phyloP scores from a whole-genome alignment of 306 rosid species.

The Casuarina cunninghamiana region DNA sequence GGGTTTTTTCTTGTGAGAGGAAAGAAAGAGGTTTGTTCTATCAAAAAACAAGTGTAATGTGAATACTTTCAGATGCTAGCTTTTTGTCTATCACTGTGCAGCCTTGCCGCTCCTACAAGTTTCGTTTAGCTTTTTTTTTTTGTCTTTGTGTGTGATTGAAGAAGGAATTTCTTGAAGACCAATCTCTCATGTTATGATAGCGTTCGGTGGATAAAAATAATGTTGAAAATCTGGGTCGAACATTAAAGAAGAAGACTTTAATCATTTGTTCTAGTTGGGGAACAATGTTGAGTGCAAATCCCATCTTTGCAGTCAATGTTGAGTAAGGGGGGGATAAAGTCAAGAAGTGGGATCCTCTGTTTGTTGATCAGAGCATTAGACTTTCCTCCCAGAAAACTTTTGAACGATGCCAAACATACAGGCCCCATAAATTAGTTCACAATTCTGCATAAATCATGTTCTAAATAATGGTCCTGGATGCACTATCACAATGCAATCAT shows the following conservation, averaged over 20 bases:
- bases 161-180: not conserved
- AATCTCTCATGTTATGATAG: slow-evolving; percentile 1
- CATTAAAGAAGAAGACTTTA: slow-evolving; percentile 2
- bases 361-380: not conserved
- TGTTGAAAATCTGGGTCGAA: not conserved
- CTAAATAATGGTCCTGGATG: not conserved
- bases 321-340: slow-evolving; percentile 1
- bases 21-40: not conserved
- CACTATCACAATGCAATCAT: not conserved
- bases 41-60: slow-evolving; percentile 1
- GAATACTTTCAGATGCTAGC: slow-evolving; percentile 8
- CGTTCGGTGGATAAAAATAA: slow-evolving; percentile 17
- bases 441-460: not conserved
- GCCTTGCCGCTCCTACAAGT: slow-evolving; percentile 38
- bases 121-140: not conserved
- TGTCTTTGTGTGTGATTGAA: not conserved
- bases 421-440: not conserved
- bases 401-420: too few relatives aligned
- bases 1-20: not conserved
- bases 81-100: slow-evolving; percentile 31
- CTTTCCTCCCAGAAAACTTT: slow-evolving; percentile 17
- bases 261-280: slow-evolving; percentile 23
- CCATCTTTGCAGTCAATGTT: not conserved
- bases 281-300: slow-evolving; percentile 4
- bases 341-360: slow-evolving; percentile 5